A percentile compares a stretch with the other conserved stretches of the same genome.
Conservation (phyloP, 1,139 yeast species). For the Geotrichum siamense region DNA sequence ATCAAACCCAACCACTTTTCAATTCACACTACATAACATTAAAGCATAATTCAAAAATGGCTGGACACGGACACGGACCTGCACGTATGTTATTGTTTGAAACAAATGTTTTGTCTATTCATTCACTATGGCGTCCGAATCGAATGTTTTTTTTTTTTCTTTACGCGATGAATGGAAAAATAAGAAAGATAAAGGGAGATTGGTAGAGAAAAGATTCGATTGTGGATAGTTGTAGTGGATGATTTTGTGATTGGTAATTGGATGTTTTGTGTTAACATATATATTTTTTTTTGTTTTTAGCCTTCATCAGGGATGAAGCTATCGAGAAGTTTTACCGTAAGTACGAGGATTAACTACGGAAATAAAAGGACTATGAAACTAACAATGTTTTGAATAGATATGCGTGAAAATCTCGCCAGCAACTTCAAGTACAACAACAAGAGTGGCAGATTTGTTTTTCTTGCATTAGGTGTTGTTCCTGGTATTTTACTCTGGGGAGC, state of each 20-base stretch:
- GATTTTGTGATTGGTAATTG: neutral
- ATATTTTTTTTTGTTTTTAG: constrained; percentile 18
- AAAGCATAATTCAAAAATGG: constrained; percentile 10
- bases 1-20: neutral
- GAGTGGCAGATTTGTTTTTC: constrained; percentile 31
- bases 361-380: neutral
- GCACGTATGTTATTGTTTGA: constrained; percentile 11
- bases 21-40: neutral
- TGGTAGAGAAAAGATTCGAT: neutral
- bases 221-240: neutral
- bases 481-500: constrained; percentile 31
- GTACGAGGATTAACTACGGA: constrained; percentile 7
- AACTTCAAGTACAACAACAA: constrained; percentile 31
- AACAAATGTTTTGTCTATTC: neutral
- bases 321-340: constrained; percentile 33
- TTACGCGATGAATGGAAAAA: neutral
- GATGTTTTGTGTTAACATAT: constrained; percentile 14
- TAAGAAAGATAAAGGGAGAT: neutral
- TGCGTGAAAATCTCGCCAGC: constrained; percentile 32
- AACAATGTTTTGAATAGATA: constrained; percentile 18
- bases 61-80: constrained; percentile 18
- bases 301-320: constrained; percentile 32
- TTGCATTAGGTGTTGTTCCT: constrained; percentile 32
- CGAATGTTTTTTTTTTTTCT: too few relatives aligned
- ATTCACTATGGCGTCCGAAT: neutral